These are phyloP conservation scores for Astraeus odoratus DNA, from an alignment of 768 basidiomycete genomes.

Conservation along the genomic window DNA sequence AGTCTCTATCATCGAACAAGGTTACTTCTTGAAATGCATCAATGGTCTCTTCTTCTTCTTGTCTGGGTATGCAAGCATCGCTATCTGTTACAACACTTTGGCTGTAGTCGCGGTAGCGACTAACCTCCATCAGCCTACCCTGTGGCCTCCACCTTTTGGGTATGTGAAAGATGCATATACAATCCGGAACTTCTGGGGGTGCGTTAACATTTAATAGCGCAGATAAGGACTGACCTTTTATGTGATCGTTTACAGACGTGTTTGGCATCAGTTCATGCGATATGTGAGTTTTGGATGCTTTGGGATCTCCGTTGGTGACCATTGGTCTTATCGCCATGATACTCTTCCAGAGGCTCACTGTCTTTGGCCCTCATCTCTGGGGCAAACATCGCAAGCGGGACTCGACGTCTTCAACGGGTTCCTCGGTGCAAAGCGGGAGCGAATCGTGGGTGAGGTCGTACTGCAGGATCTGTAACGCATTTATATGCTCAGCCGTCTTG, in stretches of 20 bases:
- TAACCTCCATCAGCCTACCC: background rate
- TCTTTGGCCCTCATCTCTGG: too few species aligned
- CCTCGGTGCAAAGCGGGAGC: too few species aligned
- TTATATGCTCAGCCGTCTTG: background rate
- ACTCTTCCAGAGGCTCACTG: too few species aligned
- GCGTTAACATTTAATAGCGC: too few species aligned
- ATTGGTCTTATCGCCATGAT: too few species aligned
- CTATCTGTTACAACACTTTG: background rate
- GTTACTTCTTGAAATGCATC: background rate
- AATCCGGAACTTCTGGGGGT: background rate
- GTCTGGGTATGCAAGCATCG: background rate
- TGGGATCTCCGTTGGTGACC: too few species aligned
- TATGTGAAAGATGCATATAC: background rate
- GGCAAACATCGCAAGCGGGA: too few species aligned
- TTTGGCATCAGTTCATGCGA: too few species aligned
- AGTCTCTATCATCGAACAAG: background rate
- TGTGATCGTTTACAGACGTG: too few species aligned
- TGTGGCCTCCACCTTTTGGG: background rate
- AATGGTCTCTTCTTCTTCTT: background rate
- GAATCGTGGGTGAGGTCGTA: background rate
- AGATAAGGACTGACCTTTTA: too few species aligned
- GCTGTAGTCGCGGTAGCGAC: background rate
- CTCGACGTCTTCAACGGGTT: too few species aligned
- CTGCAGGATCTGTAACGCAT: background rate
- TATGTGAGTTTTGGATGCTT: too few species aligned